Evolutionary conservation across 352 stramenopile species (phyloP).

Genomic region (Pythium pyrilobum): DNA sequence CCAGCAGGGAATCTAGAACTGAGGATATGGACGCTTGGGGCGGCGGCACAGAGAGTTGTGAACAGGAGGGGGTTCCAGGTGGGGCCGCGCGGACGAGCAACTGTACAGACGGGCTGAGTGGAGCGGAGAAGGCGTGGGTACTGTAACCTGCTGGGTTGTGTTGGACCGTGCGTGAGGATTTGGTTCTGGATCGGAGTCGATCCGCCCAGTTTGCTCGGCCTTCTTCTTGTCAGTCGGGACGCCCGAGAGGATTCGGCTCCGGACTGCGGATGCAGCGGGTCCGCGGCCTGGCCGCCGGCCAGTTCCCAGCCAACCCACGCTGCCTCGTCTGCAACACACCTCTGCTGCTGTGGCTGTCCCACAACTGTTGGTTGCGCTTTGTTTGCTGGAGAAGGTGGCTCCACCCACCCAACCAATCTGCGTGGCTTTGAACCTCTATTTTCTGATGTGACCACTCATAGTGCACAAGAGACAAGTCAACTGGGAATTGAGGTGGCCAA

Average conservation of each 20-base stretch:
- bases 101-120: no score
- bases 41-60: no score
- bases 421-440: conserved; percentile 7
- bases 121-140: no score
- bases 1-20: no score
- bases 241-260: no score
- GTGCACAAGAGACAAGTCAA: conserved; percentile 4
- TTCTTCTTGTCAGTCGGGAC: no score
- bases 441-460: conserved; percentile 4
- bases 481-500: not conserved
- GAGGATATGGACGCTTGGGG: no score
- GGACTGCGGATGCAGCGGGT: not conserved
- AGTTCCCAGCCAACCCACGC: conserved; percentile 1
- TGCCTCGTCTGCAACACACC: conserved; percentile 2
- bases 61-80: no score
- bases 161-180: conserved; percentile 9
- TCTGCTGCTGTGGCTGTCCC: conserved; percentile 14
- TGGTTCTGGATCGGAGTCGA: not conserved
- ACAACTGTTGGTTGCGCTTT: conserved; percentile 18
- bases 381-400: conserved; percentile 9
- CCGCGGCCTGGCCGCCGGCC: not conserved
- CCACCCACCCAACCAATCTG: conserved; percentile 2
- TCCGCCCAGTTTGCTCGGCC: not conserved
- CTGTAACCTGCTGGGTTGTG: no score
- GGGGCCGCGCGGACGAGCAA: no score